These are phyloP conservation scores for Persicaria tinctoria DNA, from an alignment of 148 eudicot genomes.

Conservation along the genomic window DNA sequence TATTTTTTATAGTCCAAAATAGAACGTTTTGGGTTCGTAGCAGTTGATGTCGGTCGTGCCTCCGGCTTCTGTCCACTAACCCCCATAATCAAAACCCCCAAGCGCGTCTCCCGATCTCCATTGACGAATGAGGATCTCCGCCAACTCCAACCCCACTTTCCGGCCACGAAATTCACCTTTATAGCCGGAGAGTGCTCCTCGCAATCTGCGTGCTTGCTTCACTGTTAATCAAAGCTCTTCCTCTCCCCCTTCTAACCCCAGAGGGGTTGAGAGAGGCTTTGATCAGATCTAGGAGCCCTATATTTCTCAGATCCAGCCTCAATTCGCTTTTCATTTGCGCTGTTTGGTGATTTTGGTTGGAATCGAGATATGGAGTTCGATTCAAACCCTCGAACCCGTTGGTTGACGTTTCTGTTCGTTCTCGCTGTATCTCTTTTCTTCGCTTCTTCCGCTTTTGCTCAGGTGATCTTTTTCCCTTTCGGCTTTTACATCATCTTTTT, in stretches of 20 bases:
- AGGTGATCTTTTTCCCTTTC: not conserved
- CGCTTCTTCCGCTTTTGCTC: constrained; percentile 5
- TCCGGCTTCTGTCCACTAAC: not conserved
- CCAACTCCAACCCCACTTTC: not conserved
- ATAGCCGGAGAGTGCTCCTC: not conserved
- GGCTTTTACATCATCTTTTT: not conserved
- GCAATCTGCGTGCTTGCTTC: not conserved
- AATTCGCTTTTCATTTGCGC: not conserved
- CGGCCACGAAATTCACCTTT: not conserved
- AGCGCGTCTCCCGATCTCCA: not conserved
- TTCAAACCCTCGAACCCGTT: constrained; percentile 1
- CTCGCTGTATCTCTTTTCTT: not conserved
- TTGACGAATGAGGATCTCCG: not conserved
- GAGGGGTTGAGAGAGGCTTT: not conserved
- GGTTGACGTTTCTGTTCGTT: not conserved
- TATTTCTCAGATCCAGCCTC: not conserved
- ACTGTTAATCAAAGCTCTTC: not conserved
- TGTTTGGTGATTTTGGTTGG: not conserved
- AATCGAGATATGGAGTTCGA: not conserved
- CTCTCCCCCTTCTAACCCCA: not conserved
- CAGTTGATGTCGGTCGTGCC: not conserved
- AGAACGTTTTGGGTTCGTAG: not conserved
- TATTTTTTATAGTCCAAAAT: no score
- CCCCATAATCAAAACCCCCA: not conserved
- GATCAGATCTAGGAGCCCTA: not conserved